phyloP scores from a whole-genome alignment of 139 green algal genomes.

The Haematococcus sp. region DNA sequence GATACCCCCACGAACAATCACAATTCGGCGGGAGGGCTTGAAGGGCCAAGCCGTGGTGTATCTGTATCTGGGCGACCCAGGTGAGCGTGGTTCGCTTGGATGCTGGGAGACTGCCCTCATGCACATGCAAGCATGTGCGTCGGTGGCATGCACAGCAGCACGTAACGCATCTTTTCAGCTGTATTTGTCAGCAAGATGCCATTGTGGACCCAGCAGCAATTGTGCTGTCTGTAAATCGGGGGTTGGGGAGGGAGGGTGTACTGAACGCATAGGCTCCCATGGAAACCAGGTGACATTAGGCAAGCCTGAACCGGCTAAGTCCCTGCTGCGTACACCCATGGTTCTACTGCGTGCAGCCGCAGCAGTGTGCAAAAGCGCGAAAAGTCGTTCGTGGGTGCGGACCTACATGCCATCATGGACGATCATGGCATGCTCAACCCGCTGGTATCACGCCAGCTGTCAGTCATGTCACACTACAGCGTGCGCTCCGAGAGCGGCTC shows the following conservation, averaged over 20 bases:
- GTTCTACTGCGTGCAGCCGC: conserved; percentile 6
- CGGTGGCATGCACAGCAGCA: too few relatives aligned
- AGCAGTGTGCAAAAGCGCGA: not conserved
- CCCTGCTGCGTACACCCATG: too few relatives aligned
- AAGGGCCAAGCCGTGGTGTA: not conserved
- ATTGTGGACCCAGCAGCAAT: too few relatives aligned
- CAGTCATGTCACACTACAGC: conserved; percentile 35
- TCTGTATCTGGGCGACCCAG: conserved; percentile 7
- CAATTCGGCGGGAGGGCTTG: not conserved
- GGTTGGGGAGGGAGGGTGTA: too few relatives aligned
- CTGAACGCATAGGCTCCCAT: too few relatives aligned
- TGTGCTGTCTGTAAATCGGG: too few relatives aligned
- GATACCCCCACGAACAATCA: conserved; percentile 1
- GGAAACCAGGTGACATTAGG: too few relatives aligned
- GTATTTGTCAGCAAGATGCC: not conserved
- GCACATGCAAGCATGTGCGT: too few relatives aligned
- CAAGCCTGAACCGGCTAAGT: too few relatives aligned
- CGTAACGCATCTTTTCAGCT: too few relatives aligned
- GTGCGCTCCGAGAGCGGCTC: conserved; percentile 22
- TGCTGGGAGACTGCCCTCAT: too few relatives aligned
- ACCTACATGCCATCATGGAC: conserved; percentile 45
- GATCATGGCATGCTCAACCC: conserved; percentile 42
- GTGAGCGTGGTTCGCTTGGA: too few relatives aligned
- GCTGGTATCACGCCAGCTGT: conserved; percentile 36
- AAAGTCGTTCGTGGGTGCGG: conserved; percentile 26